Evolutionary conservation across 805 yeast species (phyloP).

Genomic region (Citeromyces nyonsensis): DNA sequence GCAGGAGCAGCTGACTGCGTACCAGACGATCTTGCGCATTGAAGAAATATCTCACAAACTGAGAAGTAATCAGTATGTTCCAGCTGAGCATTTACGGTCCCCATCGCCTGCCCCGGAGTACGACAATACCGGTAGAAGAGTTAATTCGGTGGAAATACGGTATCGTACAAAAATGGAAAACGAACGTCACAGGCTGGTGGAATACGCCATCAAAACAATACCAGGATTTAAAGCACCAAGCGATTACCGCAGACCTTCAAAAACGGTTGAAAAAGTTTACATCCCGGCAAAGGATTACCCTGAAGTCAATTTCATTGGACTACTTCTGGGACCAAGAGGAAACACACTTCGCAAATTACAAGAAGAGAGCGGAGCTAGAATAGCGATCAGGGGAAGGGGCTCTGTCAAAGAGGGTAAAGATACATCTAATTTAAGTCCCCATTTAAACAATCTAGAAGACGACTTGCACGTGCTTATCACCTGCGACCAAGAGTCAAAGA

Average conservation of each 20-base stretch:
- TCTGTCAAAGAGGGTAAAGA: conserved; percentile 87
- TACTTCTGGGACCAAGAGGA: conserved; percentile 90
- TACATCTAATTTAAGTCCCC: conserved; percentile 26
- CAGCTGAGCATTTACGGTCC: conserved; percentile 35
- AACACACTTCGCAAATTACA: conserved; percentile 72
- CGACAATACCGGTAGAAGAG: conserved; percentile 70
- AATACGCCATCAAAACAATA: conserved; percentile 50
- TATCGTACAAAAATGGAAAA: conserved; percentile 47
- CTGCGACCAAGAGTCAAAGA: conserved; percentile 66
- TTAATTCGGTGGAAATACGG: conserved; percentile 68
- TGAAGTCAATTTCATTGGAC: conserved; percentile 83
- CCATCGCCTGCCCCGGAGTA: conserved; percentile 91
- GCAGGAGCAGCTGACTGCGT: conserved; percentile 67
- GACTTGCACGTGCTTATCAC: conserved; percentile 81
- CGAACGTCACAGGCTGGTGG: conserved; percentile 73
- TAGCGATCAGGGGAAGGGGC: conserved; percentile 90
- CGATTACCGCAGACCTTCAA: conserved; percentile 50
- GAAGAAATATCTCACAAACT: conserved; percentile 64
- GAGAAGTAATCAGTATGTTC: conserved; percentile 31
- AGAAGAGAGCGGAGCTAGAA: conserved; percentile 73
- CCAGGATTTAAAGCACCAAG: conserved; percentile 73
- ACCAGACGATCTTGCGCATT: conserved; percentile 55
- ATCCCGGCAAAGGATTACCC: conserved; percentile 83
- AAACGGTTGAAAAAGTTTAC: conserved; percentile 66
- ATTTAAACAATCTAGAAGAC: conserved; percentile 49